Evolutionary conservation across 2,329 filamentous ascomycete genomes (phyloP).

Genomic region (Bipolaris sorokiniana): DNA sequence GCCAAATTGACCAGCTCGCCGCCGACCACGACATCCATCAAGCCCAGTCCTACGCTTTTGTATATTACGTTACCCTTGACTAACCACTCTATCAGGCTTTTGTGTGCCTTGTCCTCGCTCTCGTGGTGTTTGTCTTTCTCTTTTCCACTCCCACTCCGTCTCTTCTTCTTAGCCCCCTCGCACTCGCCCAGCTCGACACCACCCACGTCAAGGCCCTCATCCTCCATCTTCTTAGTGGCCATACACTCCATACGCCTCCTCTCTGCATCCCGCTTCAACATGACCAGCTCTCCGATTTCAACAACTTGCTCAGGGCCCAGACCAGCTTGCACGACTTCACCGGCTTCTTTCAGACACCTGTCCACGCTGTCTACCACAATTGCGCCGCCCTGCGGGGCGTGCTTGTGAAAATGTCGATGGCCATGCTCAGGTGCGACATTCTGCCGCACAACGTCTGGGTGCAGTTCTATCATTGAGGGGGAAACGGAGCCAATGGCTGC

Average conservation of each 20-base stretch:
- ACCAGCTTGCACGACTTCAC: constrained; percentile 81
- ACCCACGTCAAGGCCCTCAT: constrained; percentile 77
- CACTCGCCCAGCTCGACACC: constrained; percentile 70
- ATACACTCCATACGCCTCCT: constrained; percentile 37
- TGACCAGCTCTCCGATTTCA: constrained; percentile 82
- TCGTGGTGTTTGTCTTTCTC: constrained; percentile 31
- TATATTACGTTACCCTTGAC: constrained; percentile 70
- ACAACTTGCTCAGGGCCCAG: constrained; percentile 77
- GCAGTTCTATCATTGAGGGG: constrained; percentile 80
- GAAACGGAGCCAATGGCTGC: constrained; percentile 74
- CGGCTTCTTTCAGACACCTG: constrained; percentile 80
- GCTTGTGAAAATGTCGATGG: constrained; percentile 68
- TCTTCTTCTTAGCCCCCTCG: constrained; percentile 68
- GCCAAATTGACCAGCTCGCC: constrained; percentile 64
- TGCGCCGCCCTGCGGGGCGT: constrained; percentile 64
- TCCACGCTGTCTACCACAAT: constrained; percentile 73
- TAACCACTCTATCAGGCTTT: constrained; percentile 63
- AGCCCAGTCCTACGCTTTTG: constrained; percentile 70
- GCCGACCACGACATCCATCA: constrained; percentile 72
- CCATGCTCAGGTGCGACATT: constrained; percentile 61
- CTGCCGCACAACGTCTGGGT: constrained; percentile 74
- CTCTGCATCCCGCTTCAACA: constrained; percentile 64
- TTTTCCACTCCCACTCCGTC: constrained; percentile 59
- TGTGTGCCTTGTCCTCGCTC: constrained; percentile 43
- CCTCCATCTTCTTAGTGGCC: constrained; percentile 56